phyloP scores from a whole-genome alignment of 306 rosid genomes.

The Hylodesmum podocarpum region DNA sequence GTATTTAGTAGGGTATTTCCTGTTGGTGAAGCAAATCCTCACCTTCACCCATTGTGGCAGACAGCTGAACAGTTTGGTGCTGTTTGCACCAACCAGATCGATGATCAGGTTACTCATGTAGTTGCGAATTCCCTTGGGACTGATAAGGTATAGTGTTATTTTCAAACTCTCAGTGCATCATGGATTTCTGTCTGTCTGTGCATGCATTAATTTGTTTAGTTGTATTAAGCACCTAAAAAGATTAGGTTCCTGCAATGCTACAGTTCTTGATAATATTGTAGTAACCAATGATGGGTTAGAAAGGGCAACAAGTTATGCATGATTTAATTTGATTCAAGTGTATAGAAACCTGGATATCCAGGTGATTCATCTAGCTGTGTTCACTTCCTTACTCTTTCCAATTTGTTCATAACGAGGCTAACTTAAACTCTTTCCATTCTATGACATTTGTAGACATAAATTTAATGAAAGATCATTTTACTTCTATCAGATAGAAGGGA shows the following conservation, averaged over 20 bases:
- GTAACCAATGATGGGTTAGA: not conserved
- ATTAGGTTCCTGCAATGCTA: not conserved
- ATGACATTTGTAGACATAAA: not conserved
- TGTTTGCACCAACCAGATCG: constrained; percentile 76
- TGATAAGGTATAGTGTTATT: constrained; percentile 74
- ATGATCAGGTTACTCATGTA: constrained; percentile 95
- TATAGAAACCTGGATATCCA: not conserved
- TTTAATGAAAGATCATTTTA: not conserved
- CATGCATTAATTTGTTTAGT: not conserved
- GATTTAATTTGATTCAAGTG: not conserved
- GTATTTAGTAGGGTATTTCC: constrained; percentile 97
- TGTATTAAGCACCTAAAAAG: not conserved
- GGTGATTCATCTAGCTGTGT: not conserved
- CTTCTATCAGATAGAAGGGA: not conserved
- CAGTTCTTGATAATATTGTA: not conserved
- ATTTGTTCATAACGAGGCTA: not conserved
- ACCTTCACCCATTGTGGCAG: constrained; percentile 93
- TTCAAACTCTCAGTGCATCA: not conserved
- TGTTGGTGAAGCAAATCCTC: constrained; percentile 86
- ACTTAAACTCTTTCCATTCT: not conserved
- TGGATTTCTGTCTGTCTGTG: not conserved
- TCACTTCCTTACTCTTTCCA: not conserved
- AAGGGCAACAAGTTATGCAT: not conserved
- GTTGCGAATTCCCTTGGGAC: constrained; percentile 92
- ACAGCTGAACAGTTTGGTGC: constrained; percentile 99